These are phyloP conservation scores for Magnaporthiopsis rhizophila DNA, from an alignment of 2,329 filamentous ascomycete genomes.

Conservation along the genomic window DNA sequence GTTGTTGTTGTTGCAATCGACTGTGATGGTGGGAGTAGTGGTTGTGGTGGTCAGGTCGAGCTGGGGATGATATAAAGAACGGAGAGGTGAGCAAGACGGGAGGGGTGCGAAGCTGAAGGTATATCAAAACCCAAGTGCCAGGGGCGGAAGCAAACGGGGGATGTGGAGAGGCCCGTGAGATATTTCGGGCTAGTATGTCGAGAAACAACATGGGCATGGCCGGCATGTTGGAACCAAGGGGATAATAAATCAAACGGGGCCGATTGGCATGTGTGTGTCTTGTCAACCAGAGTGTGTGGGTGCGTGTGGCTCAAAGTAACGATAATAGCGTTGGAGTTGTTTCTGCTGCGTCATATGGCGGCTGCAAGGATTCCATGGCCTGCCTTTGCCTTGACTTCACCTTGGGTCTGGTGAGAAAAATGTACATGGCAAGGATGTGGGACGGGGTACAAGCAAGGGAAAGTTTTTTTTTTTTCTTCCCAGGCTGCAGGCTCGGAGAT, in stretches of 20 bases:
- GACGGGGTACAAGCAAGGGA: neutral
- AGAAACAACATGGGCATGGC: constrained; percentile 9
- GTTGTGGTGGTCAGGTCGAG: neutral
- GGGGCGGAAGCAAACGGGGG: constrained; percentile 12
- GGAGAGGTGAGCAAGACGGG: constrained; percentile 10
- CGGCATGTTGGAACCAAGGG: constrained; percentile 22
- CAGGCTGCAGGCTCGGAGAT: constrained; percentile 16
- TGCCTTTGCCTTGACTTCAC: neutral
- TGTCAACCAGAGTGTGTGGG: constrained; percentile 16
- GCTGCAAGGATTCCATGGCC: constrained; percentile 18
- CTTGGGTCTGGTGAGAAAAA: neutral
- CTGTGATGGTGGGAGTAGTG: neutral
- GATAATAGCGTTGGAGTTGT: constrained; percentile 11
- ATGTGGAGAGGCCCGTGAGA: constrained; percentile 14
- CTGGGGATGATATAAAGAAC: constrained; percentile 7
- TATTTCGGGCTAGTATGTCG: constrained; percentile 5
- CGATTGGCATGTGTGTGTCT: constrained; percentile 23
- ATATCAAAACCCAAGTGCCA: constrained; percentile 11
- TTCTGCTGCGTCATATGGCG: constrained; percentile 24
- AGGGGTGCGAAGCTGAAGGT: constrained; percentile 9
- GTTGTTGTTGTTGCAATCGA: neutral
- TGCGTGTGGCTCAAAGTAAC: constrained; percentile 20
- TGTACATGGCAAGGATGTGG: neutral
- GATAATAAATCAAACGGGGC: constrained; percentile 22
- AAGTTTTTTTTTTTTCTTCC: neutral